Evolutionary conservation across 1,139 yeast genomes (phyloP), one percentile per base, ranked within the genome.

Genomic region (Arxiozyma slooffiae): DNA sequence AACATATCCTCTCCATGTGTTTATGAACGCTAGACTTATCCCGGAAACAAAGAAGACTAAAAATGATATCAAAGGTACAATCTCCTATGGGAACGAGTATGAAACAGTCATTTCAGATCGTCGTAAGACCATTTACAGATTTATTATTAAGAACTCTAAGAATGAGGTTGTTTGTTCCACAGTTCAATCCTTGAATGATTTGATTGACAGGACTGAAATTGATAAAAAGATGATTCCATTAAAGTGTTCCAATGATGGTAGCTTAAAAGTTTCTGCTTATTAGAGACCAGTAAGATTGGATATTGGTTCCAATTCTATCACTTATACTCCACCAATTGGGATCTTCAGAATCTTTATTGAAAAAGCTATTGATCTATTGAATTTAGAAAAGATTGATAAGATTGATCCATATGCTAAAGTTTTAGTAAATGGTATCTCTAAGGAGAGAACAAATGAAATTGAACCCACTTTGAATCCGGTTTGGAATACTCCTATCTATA

Each of bases 261-360:
- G 84, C 59, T 74, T 88, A 49, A 77, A 82, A 57, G 66, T 92
- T 50, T 70, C 76, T 18, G 80, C 94, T 36, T 71, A 74, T 51
- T 92, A 96, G 96, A 88, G 85, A 67, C 94, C 97, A 4, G 95
- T 90, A 43, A 81, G 78, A 38, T 71, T 90, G 61, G 78, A 76
- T 54, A 75, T 78, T 44, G 79, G 82, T 16, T 72, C 80, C 49
- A 89, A 88, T 57, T 71, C 85, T 23, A 81, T 85, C 59, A 90
- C 89, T 47, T 90, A 88, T 70, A 80, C 88, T 30, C 90, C 90
- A 54, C 98, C 98, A 49, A 83, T 90, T 64, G 98, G 98, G 63
- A 94, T 85, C 40, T 75, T 90, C 16, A 81, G 97, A 63, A 75
- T 92, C 50, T 78, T 81, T 58, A 68, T 92, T 55, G 79, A 79